These are phyloP conservation scores for Buxus sempervirens DNA, from an alignment of 164 flowering plant genomes.

Conservation along the genomic window DNA sequence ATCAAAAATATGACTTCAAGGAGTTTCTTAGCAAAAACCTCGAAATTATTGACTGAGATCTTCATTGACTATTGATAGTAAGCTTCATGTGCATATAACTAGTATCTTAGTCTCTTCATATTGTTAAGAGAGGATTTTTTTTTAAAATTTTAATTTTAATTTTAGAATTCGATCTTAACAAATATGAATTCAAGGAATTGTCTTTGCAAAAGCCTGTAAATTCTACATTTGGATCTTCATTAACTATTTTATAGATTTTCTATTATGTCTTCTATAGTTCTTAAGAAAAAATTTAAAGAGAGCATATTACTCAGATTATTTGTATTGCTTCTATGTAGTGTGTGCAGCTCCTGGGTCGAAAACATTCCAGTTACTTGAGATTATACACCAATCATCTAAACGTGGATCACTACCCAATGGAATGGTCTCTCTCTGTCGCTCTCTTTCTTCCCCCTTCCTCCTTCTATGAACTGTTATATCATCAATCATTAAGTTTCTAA, in stretches of 20 bases:
- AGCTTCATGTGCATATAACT: too few species aligned
- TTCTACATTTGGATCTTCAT: neutral
- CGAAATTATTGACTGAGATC: too few species aligned
- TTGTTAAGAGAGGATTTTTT: neutral
- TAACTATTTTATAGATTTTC: neutral
- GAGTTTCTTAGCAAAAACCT: too few species aligned
- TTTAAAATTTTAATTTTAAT: too few species aligned
- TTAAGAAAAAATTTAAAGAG: neutral
- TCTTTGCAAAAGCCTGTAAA: neutral
- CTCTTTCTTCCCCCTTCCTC: neutral
- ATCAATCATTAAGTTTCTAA: neutral
- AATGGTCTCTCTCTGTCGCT: slow-evolving; percentile 51
- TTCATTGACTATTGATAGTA: too few species aligned
- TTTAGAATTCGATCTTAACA: too few species aligned
- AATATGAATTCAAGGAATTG: too few species aligned
- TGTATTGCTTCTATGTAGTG: slow-evolving; percentile 55
- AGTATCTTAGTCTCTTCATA: too few species aligned
- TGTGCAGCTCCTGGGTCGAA: slow-evolving; percentile 99
- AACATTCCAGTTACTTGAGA: slow-evolving; percentile 96
- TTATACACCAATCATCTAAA: slow-evolving; percentile 61
- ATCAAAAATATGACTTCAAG: too few species aligned
- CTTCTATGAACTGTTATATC: neutral
- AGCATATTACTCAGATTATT: slow-evolving; percentile 7
- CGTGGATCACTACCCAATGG: slow-evolving; percentile 78
- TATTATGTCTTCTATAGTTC: neutral